phyloP scores from a whole-genome alignment of 805 yeast species.

The Wilhelminamyces savonicus region DNA sequence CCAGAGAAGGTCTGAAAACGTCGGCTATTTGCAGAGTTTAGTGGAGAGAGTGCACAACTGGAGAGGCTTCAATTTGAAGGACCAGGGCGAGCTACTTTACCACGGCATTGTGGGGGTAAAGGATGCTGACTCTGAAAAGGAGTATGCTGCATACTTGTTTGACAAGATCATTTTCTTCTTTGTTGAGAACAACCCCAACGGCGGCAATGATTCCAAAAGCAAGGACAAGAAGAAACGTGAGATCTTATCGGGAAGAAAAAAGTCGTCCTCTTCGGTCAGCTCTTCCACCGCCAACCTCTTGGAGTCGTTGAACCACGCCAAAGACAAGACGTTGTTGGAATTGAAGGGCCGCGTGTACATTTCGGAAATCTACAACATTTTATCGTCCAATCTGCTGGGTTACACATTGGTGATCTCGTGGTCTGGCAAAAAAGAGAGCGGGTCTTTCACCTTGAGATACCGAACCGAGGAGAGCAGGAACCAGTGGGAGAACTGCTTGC shows the following conservation, averaged over 20 bases:
- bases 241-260: conserved; percentile 43
- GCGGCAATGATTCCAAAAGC: conserved; percentile 15
- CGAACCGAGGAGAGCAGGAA: conserved; percentile 75
- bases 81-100: conserved; percentile 79
- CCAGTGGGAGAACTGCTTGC: conserved; percentile 74
- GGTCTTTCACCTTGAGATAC: conserved; percentile 76
- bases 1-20: conserved; percentile 86
- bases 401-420: conserved; percentile 63
- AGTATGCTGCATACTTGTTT: conserved; percentile 83
- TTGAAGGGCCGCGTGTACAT: conserved; percentile 80
- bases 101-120: conserved; percentile 66
- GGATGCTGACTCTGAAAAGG: conserved; percentile 71
- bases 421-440: conserved; percentile 85
- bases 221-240: conserved; percentile 32
- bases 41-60: conserved; percentile 78
- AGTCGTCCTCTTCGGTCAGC: conserved; percentile 39
- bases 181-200: conserved; percentile 17
- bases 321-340: conserved; percentile 34
- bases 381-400: conserved; percentile 35
- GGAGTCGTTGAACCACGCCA: conserved; percentile 26
- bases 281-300: conserved; percentile 31
- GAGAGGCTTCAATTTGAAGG: conserved; percentile 78
- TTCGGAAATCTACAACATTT: conserved; percentile 47
- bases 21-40: conserved; percentile 60
- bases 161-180: conserved; percentile 56